Conservation (phyloP, 768 basidiomycete genomes). For the Leucosporidium yakuticum region DNA sequence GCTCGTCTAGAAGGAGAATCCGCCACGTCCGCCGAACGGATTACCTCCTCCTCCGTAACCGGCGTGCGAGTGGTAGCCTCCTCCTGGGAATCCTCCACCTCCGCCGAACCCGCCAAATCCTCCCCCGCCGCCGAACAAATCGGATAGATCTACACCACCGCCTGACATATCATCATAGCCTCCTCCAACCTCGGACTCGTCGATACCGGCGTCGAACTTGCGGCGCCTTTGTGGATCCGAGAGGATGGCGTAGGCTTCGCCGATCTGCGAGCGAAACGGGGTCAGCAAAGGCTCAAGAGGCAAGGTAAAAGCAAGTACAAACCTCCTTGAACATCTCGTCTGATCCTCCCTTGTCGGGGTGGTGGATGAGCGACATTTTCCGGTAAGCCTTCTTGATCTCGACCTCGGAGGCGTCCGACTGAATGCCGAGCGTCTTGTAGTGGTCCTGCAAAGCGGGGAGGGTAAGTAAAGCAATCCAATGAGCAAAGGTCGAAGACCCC, state of each 20-base stretch:
- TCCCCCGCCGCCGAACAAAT: conserved; percentile 22
- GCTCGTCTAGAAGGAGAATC: no score
- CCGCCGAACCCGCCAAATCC: not conserved
- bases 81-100: conserved; percentile 9
- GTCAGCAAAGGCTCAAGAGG: not conserved
- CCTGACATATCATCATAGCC: conserved; percentile 26
- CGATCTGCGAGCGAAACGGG: conserved; percentile 49
- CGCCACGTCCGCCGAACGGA: not conserved
- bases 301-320: not conserved
- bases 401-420: conserved; percentile 26
- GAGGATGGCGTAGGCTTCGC: conserved; percentile 72
- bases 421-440: conserved; percentile 46
- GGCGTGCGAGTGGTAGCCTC: not conserved
- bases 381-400: conserved; percentile 76
- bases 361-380: conserved; percentile 43
- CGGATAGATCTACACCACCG: conserved; percentile 33
- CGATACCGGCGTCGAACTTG: conserved; percentile 37
- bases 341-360: conserved; percentile 67
- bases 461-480: conserved; percentile 38
- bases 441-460: conserved; percentile 19
- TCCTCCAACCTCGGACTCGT: conserved; percentile 31
- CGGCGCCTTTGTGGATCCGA: conserved; percentile 56
- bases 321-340: conserved; percentile 86
- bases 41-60: not conserved
- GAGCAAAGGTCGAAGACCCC: conserved; percentile 51